Evolutionary conservation across 805 yeast genomes (phyloP).

Genomic region (Kurtzmaniella cleridarum): DNA sequence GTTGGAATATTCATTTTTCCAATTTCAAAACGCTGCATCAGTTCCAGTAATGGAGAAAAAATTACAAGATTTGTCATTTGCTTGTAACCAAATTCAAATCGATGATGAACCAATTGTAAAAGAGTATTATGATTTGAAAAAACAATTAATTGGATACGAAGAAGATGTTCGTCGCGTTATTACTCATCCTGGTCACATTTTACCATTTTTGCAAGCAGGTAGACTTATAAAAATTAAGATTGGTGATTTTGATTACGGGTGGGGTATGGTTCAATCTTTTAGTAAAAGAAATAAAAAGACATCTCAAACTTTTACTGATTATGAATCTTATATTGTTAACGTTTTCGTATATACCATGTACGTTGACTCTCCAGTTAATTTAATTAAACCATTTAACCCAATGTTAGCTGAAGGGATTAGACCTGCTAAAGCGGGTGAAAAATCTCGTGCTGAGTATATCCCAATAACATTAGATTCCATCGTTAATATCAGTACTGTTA

Average conservation of each 20-base stretch:
- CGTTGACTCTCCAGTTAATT: slow-evolving; percentile 76
- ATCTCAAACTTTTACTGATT: slow-evolving; percentile 62
- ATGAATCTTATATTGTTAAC: slow-evolving; percentile 82
- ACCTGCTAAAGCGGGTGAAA: slow-evolving; percentile 72
- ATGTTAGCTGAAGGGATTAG: slow-evolving; percentile 82
- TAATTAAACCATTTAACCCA: slow-evolving; percentile 74
- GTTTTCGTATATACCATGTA: slow-evolving; percentile 78
- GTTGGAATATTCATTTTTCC: slow-evolving; percentile 91
- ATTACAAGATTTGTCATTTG: slow-evolving; percentile 46
- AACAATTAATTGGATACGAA: slow-evolving; percentile 65
- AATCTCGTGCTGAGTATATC: slow-evolving; percentile 66
- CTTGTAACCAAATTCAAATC: slow-evolving; percentile 46
- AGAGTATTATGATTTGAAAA: slow-evolving; percentile 77
- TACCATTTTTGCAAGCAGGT: slow-evolving; percentile 85
- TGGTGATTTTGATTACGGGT: slow-evolving; percentile 72
- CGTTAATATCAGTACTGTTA: slow-evolving; percentile 67
- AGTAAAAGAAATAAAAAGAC: slow-evolving; percentile 64
- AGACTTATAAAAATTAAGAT: slow-evolving; percentile 70
- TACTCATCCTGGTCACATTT: slow-evolving; percentile 84
- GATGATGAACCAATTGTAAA: slow-evolving; percentile 72
- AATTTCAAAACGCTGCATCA: slow-evolving; percentile 87
- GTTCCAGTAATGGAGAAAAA: slow-evolving; percentile 80
- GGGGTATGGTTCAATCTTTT: slow-evolving; percentile 86
- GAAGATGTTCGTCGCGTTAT: slow-evolving; percentile 75
- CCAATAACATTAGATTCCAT: slow-evolving; percentile 83